Conservation (phyloP, 306 rosid species). For the Rosa multiflora region DNA sequence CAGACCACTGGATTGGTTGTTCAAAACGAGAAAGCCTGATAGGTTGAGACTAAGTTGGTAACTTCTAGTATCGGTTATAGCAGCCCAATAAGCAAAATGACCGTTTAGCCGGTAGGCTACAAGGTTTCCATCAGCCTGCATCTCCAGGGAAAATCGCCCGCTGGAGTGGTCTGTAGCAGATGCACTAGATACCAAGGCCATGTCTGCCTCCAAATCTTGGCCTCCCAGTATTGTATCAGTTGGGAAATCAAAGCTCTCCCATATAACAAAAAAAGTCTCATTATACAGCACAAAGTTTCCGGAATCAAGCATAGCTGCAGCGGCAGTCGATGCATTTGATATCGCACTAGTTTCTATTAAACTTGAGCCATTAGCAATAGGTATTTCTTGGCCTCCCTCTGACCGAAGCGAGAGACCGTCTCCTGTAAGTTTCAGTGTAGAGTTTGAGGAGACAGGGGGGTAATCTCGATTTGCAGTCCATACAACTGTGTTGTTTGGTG, state of each 20-base stretch:
- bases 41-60: not conserved
- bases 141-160: constrained; percentile 6
- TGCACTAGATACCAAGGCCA: not conserved
- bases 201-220: not conserved
- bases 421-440: constrained; percentile 5
- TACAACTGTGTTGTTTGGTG: not conserved
- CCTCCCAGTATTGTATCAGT: constrained; percentile 30
- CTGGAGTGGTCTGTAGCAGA: constrained; percentile 12
- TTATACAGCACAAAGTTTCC: constrained; percentile 25
- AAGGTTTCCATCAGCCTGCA: constrained; percentile 28
- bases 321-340: not conserved
- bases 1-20: not conserved
- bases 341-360: not conserved
- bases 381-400: not conserved
- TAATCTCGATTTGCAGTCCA: constrained; percentile 28
- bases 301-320: constrained; percentile 18
- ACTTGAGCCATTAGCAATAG: not conserved
- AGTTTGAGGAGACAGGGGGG: not conserved
- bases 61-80: not conserved
- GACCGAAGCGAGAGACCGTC: not conserved
- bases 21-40: not conserved
- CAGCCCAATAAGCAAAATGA: not conserved
- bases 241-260: constrained; percentile 13
- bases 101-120: constrained; percentile 4
- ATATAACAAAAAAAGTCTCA: not conserved